Evolutionary conservation across 176 grass and related monocot genomes (phyloP).

Genomic region (Musa troglodytarum): DNA sequence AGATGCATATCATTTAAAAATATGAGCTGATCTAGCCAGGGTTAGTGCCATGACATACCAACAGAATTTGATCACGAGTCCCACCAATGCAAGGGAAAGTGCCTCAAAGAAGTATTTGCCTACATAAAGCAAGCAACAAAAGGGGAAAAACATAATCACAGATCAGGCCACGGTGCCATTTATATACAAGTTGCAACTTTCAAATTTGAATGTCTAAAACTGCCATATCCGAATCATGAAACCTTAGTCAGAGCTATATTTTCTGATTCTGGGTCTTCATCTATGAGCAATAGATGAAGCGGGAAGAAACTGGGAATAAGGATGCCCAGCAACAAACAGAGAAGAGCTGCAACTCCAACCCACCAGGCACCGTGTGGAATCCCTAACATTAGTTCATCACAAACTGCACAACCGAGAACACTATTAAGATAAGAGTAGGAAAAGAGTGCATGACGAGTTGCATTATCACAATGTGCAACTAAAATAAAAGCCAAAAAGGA

Average conservation of each 20-base stretch:
- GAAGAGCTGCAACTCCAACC: conserved; percentile 46
- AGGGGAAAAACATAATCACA: neutral
- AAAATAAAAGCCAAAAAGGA: neutral
- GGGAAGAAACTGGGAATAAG: conserved; percentile 42
- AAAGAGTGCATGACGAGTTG: neutral
- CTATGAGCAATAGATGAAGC: conserved; percentile 28
- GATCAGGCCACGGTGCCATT: neutral
- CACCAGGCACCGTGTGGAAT: conserved; percentile 63
- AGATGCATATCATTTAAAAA: too few species aligned
- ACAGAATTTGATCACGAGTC: too few species aligned
- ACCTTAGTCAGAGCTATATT: conserved; percentile 14
- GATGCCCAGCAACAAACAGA: conserved; percentile 49
- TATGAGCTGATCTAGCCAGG: too few species aligned
- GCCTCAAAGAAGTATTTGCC: too few species aligned
- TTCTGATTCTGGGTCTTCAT: conserved; percentile 8
- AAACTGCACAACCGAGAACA: conserved; percentile 37
- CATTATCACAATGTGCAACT: neutral
- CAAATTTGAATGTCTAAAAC: neutral
- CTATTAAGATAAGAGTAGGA: neutral
- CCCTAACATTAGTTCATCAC: conserved; percentile 63
- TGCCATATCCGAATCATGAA: conserved; percentile 21
- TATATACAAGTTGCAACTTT: neutral
- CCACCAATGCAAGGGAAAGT: too few species aligned
- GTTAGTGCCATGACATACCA: too few species aligned
- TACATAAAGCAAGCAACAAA: too few species aligned